A percentile compares a stretch with the other conserved stretches of the same genome.
phyloP scores from a whole-genome alignment of 148 eudicot species.

The Silene uniflora region DNA sequence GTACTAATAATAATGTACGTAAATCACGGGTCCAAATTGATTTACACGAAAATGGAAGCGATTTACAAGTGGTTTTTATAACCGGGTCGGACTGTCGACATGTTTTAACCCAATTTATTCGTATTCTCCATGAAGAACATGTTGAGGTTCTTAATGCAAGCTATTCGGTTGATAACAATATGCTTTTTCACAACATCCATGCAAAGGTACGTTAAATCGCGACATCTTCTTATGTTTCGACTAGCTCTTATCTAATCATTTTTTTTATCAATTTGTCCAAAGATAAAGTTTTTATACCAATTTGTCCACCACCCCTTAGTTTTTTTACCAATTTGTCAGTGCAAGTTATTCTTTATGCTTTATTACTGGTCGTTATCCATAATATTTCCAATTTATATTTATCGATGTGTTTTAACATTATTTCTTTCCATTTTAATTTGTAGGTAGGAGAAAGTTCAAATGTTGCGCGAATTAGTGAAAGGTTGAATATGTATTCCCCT shows the following conservation, averaged over 20 bases:
- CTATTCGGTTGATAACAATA: constrained; percentile 30
- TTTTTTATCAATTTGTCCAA: no score
- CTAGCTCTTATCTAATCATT: no score
- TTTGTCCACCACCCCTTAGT: no score
- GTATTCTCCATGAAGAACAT: constrained; percentile 45
- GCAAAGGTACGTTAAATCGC: constrained; percentile 31
- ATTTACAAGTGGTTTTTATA: constrained; percentile 35
- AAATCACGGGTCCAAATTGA: constrained; percentile 39
- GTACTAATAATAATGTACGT: background rate
- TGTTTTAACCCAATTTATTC: constrained; percentile 42
- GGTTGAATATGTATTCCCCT: background rate
- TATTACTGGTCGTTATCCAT: no score
- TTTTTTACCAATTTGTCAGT: no score
- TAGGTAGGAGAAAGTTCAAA: background rate
- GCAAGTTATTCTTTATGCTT: no score
- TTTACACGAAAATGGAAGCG: constrained; percentile 36
- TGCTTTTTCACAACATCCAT: constrained; percentile 46
- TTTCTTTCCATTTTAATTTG: background rate
- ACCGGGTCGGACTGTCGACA: constrained; percentile 46
- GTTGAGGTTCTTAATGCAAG: constrained; percentile 43
- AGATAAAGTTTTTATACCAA: no score
- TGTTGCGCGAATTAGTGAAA: background rate
- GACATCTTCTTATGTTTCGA: no score
- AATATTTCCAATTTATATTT: no score
- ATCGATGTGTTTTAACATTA: background rate